Evolutionary conservation across 78 protist genomes (phyloP), one percentile per base, ranked within the genome.

Genomic region (Dictyostelium firmibasis): DNA sequence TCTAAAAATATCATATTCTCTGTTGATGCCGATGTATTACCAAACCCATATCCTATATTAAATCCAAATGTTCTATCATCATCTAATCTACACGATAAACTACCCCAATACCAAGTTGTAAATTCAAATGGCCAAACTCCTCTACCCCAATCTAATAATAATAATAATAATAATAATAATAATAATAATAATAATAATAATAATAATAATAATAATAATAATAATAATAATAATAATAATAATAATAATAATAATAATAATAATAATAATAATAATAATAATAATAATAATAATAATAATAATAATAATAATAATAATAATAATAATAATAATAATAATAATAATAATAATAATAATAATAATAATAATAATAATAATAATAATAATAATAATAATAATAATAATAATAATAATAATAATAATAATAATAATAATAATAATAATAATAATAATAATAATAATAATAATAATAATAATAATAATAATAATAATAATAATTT

Each of bases 31-130:
- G 20, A 3, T 14, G 35, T 47, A 47, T 81, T 81, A 47, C 85
- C 85, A 47, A 81, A 81, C 23, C 85, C 85, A 47, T 81, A 47
- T 4, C 85, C 85, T 13, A 81, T n/a, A 47, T 81, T 81, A 47
- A 81, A 47, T 29, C 85, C 85, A 47, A 81, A 81, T 81, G 35
- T 41, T 25, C n/a, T 50, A 47, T 64, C 72, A 81, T 29, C 60
- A 23, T 33, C 57, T 9, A 76, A n/a, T 16, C n/a, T 23, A 38
- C 62, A 38, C 2, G 62, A 38, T 33, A 76, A 38, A 29, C 44
- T 29, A 3, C 57, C 27, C 83, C 83, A 76, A 76, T 76, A 76
- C 83, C 83, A 76, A 13, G 35, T 76, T 14, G 20, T 33, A 11
- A 29, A 29, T 72, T 27, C n/a, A 41, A 36, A 41, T 2, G 83